Conservation (phyloP, 306 rosid genomes). For the Abrus precatorius region DNA sequence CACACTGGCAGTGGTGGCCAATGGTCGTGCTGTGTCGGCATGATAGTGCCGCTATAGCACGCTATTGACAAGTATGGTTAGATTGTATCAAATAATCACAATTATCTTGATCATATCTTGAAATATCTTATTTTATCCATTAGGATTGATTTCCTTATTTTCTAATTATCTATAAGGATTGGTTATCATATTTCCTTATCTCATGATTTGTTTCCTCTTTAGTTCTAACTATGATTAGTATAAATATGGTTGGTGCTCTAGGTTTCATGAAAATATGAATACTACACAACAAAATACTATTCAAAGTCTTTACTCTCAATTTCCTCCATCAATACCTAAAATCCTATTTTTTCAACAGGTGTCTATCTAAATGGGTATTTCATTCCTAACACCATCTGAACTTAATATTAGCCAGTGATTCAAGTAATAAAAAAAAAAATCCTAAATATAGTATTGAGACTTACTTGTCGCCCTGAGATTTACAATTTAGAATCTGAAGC, state of each 20-base stretch:
- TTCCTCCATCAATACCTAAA: neutral
- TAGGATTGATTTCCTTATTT: neutral
- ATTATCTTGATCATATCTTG: neutral
- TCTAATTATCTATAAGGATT: neutral
- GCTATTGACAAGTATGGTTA: too few relatives aligned
- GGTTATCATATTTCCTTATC: neutral
- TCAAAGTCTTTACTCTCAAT: neutral
- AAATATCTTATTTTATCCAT: too few relatives aligned
- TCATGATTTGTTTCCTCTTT: neutral
- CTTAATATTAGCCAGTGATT: neutral
- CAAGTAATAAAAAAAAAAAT: neutral
- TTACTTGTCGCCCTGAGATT: neutral
- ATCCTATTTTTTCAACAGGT: neutral
- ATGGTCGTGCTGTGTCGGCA: too few relatives aligned
- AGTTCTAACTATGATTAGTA: neutral
- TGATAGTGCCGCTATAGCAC: too few relatives aligned
- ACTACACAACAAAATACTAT: neutral
- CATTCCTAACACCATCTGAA: neutral
- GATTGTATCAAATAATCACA: too few relatives aligned
- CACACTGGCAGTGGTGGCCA: too few relatives aligned
- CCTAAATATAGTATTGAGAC: neutral
- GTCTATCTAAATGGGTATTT: constrained; percentile 14
- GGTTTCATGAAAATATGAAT: neutral
- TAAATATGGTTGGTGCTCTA: neutral
- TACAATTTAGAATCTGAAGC: constrained; percentile 26